These are phyloP conservation scores for Pterocarpus macrocarpus DNA, from an alignment of 306 rosid species.

Conservation along the genomic window DNA sequence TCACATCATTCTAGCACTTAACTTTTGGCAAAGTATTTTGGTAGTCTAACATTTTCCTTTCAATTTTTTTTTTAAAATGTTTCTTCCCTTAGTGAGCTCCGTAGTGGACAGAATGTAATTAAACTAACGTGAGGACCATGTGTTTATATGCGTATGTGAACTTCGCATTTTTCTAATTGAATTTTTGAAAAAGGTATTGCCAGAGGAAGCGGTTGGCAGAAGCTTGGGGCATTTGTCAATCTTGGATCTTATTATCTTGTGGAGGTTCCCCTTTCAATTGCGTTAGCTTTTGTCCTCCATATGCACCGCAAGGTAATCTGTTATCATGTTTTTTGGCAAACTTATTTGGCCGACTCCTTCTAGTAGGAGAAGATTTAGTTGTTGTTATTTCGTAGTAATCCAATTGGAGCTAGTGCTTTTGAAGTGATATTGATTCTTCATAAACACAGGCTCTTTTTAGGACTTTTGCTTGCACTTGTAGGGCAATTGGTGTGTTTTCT, in stretches of 20 bases:
- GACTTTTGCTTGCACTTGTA: constrained; percentile 49
- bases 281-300: constrained; percentile 46
- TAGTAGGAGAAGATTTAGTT: no score
- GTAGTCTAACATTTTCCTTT: no score
- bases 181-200: constrained; percentile 47
- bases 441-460: constrained; percentile 51
- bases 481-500: constrained; percentile 54
- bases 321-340: not conserved
- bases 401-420: not conserved
- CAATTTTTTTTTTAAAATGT: no score
- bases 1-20: no score
- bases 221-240: constrained; percentile 55
- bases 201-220: constrained; percentile 62
- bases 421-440: constrained; percentile 21
- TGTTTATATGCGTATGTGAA: constrained; percentile 12
- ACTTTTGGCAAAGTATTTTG: no score
- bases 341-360: no score
- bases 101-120: not conserved
- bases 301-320: constrained; percentile 48
- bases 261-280: constrained; percentile 47
- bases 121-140: not conserved
- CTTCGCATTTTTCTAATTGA: not conserved
- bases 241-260: constrained; percentile 53
- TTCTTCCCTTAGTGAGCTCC: not conserved
- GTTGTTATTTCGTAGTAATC: not conserved